Conservation (phyloP, 2,329 filamentous ascomycete genomes). For the Zymoseptoria pseudotritici region DNA sequence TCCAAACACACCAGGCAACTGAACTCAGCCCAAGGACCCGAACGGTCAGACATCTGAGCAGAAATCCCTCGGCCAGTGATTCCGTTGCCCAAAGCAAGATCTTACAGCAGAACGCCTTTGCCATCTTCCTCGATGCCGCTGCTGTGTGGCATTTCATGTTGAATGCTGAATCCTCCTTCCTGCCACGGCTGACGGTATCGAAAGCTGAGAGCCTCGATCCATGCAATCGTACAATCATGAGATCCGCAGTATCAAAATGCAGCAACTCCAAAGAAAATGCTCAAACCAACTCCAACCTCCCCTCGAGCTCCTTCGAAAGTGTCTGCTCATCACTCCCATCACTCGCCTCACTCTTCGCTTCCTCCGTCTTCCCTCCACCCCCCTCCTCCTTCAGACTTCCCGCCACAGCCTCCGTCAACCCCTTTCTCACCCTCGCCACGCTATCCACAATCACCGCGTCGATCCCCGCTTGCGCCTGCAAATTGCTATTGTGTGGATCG, state of each 20-base stretch:
- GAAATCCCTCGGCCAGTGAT: too few relatives aligned
- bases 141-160: too few relatives aligned
- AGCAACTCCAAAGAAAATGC: slow-evolving; percentile 72
- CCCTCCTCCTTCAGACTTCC: slow-evolving; percentile 5
- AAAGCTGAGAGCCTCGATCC: too few relatives aligned
- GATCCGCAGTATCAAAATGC: neutral
- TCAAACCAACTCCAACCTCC: slow-evolving; percentile 65
- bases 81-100: too few relatives aligned
- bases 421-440: slow-evolving; percentile 86
- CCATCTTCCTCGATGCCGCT: too few relatives aligned
- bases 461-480: slow-evolving; percentile 90
- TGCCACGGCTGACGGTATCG: too few relatives aligned
- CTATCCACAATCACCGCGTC: slow-evolving; percentile 97
- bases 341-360: neutral
- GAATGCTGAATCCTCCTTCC: too few relatives aligned
- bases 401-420: slow-evolving; percentile 53
- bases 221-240: too few relatives aligned
- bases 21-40: too few relatives aligned
- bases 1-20: too few relatives aligned
- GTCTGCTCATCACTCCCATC: neutral
- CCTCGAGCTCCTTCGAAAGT: neutral
- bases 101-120: too few relatives aligned
- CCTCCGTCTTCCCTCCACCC: neutral
- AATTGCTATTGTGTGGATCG: slow-evolving; percentile 73
- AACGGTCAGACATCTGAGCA: too few relatives aligned